Evolutionary conservation across 164 flowering plant species (phyloP).

Genomic region (Macadamia integrifolia): DNA sequence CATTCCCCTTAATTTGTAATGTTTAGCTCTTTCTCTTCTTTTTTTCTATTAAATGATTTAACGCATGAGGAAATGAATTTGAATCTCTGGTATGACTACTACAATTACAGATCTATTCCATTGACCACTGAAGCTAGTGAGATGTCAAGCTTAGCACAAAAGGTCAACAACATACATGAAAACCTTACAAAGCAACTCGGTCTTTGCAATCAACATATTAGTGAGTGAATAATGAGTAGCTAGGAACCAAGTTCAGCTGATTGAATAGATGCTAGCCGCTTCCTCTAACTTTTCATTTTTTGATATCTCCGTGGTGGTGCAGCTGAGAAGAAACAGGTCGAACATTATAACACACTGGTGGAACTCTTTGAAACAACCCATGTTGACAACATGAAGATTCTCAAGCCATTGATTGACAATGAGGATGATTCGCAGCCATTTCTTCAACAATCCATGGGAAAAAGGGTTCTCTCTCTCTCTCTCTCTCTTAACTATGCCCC

Average conservation of each 20-base stretch:
- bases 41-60: too few species aligned
- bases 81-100: neutral
- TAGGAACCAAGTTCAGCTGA: too few species aligned
- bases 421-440: constrained; percentile 57
- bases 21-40: too few species aligned
- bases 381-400: constrained; percentile 64
- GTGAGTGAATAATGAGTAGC: too few species aligned
- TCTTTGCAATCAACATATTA: too few species aligned
- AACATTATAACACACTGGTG: constrained; percentile 35
- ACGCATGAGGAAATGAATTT: neutral
- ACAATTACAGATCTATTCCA: neutral
- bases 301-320: constrained; percentile 6
- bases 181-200: too few species aligned
- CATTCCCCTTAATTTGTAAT: too few species aligned
- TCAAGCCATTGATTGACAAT: constrained; percentile 40
- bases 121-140: neutral
- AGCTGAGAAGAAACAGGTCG: constrained; percentile 48
- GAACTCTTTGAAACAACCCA: constrained; percentile 44
- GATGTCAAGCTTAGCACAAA: neutral
- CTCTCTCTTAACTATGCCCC: neutral
- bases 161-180: neutral
- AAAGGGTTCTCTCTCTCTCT: constrained; percentile 28
- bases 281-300: too few species aligned
- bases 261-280: too few species aligned
- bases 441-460: constrained; percentile 36